A percentile compares a stretch with the other conserved stretches of the same genome.
Evolutionary conservation across 192 early-diverging fungal species (phyloP).

Genomic region (Cladochytrium replicatum): DNA sequence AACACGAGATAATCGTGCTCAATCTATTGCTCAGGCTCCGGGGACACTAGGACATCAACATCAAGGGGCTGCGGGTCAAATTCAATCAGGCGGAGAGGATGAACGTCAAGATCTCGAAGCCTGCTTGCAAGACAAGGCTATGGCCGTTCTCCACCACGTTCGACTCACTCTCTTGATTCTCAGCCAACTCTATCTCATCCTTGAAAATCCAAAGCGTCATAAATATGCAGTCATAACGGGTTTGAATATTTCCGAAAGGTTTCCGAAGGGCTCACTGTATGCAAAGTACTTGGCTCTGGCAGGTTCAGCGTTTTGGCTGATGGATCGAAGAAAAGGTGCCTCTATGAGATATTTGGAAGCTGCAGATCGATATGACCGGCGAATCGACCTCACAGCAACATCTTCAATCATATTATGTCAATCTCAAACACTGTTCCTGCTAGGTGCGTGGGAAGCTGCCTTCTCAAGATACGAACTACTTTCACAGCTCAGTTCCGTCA

Average conservation of each 20-base stretch:
- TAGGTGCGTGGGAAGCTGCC: conserved; percentile 26
- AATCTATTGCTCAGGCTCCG: too few species aligned
- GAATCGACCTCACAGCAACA: conserved; percentile 15
- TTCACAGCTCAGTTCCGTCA: conserved; percentile 11
- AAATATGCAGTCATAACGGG: conserved; percentile 24
- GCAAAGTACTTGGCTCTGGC: conserved; percentile 21
- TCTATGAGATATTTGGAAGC: conserved; percentile 25
- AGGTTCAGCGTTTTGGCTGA: conserved; percentile 18
- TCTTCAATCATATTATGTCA: conserved; percentile 12
- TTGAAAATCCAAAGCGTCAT: conserved; percentile 2
- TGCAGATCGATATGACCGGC: conserved; percentile 16
- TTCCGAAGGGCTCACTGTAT: conserved; percentile 27
- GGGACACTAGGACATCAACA: neutral
- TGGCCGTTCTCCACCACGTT: conserved; percentile 14
- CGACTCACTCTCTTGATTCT: conserved; percentile 21
- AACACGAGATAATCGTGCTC: too few species aligned
- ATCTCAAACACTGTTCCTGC: conserved; percentile 23
- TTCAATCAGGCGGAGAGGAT: neutral
- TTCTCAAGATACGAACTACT: conserved; percentile 17
- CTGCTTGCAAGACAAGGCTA: neutral
- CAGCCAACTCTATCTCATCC: conserved; percentile 20
- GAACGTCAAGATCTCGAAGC: neutral
- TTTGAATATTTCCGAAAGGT: conserved; percentile 30
- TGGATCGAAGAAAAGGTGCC: conserved; percentile 2
- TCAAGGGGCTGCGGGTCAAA: neutral